Evolutionary conservation across 2,329 filamentous ascomycete genomes (phyloP).

Genomic region (Xylaria hypoxylon): DNA sequence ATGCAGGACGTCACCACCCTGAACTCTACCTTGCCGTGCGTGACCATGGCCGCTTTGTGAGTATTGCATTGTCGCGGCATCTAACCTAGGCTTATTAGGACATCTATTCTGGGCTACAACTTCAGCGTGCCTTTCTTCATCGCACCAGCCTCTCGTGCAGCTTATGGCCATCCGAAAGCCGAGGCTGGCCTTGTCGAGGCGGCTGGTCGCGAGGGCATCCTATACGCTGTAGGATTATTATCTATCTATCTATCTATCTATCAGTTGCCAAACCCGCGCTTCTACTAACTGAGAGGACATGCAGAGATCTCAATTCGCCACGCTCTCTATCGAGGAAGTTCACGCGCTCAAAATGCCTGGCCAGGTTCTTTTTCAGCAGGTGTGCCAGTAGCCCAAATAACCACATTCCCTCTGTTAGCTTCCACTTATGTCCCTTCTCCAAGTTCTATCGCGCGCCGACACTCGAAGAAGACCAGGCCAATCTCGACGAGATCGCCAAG

Average conservation of each 20-base stretch:
- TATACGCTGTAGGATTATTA: slow-evolving; percentile 56
- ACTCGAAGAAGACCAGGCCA: slow-evolving; percentile 26
- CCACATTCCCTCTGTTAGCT: not conserved
- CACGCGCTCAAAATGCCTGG: slow-evolving; percentile 15
- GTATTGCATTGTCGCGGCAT: not conserved
- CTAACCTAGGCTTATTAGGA: slow-evolving; percentile 41
- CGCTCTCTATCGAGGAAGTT: slow-evolving; percentile 26
- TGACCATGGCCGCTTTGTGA: slow-evolving; percentile 42
- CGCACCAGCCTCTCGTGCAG: slow-evolving; percentile 60
- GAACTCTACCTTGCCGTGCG: slow-evolving; percentile 23
- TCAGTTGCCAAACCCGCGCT: slow-evolving; percentile 37
- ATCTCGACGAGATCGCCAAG: slow-evolving; percentile 34
- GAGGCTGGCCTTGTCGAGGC: slow-evolving; percentile 64
- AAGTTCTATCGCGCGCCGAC: slow-evolving; percentile 30
- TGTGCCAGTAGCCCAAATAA: slow-evolving; percentile 42
- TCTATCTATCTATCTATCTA: too few relatives aligned
- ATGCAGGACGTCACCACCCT: slow-evolving; percentile 60
- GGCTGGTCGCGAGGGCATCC: slow-evolving; percentile 60
- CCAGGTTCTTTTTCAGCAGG: slow-evolving; percentile 42
- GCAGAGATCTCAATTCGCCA: slow-evolving; percentile 20
- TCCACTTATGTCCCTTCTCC: slow-evolving; percentile 27
- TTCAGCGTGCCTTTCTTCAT: slow-evolving; percentile 68
- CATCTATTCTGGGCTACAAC: slow-evolving; percentile 64
- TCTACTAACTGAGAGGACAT: not conserved
- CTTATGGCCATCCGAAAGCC: slow-evolving; percentile 58